A percentile compares a stretch with the other conserved stretches of the same genome.
Evolutionary conservation across 805 yeast genomes (phyloP).

Genomic region (Hanseniaspora guilliermondii): DNA sequence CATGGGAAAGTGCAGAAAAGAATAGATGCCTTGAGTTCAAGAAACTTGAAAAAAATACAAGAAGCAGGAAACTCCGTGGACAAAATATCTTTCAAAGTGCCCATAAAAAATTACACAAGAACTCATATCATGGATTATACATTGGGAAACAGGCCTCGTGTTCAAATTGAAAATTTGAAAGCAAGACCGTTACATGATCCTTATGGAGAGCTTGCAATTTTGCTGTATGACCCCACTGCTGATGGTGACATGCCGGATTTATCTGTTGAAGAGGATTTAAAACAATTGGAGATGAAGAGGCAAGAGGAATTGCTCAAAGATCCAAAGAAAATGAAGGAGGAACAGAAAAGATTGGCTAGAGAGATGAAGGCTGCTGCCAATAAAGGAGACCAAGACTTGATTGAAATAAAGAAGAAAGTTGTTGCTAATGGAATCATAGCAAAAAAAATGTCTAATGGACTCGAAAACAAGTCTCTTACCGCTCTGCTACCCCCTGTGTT

Average conservation of each 20-base stretch:
- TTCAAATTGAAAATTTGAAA: constrained; percentile 33
- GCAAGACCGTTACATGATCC: constrained; percentile 96
- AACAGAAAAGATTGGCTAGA: constrained; percentile 25
- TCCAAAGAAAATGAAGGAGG: constrained; percentile 23
- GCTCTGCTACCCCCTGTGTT: constrained; percentile 54
- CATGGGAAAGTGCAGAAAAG: constrained; percentile 19
- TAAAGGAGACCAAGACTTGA: constrained; percentile 19
- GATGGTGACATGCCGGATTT: constrained; percentile 37
- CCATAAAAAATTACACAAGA: constrained; percentile 35
- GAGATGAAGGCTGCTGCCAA: constrained; percentile 18
- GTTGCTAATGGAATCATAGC: constrained; percentile 27
- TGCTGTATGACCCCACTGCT: constrained; percentile 86
- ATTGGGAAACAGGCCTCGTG: constrained; percentile 64
- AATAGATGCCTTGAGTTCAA: constrained; percentile 51
- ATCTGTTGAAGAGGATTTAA: constrained; percentile 15
- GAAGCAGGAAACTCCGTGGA: constrained; percentile 26
- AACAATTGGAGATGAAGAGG: constrained; percentile 15
- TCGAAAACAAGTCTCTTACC: constrained; percentile 47
- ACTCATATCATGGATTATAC: constrained; percentile 56
- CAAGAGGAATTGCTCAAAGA: constrained; percentile 16
- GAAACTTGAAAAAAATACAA: constrained; percentile 34
- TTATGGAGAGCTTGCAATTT: constrained; percentile 81
- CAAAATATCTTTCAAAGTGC: constrained; percentile 40
- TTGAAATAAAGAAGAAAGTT: constrained; percentile 20
- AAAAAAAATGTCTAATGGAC: constrained; percentile 25